Evolutionary conservation across 345 rosid genomes (phyloP), one percentile per base, ranked within the genome.

Genomic region (Aquilaria sinensis): DNA sequence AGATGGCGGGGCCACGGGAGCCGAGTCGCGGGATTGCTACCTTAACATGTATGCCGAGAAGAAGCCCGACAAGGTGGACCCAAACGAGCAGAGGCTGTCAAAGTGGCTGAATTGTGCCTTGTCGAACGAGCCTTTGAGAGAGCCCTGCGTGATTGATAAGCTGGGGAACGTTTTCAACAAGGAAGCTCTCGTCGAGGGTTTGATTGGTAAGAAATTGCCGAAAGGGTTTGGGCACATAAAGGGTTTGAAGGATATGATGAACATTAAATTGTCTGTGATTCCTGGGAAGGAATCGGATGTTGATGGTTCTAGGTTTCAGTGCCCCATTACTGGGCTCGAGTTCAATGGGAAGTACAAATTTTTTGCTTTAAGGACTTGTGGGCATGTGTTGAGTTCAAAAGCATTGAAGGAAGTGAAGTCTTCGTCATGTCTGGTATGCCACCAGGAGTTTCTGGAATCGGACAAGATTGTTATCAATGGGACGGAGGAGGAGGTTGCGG

Each of bases 1-100:
- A 15, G 99, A 94, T 77, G 99, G 99, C n/a, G 99, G 99, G 10
- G 93, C 97, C 3, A 94, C 99, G 0, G 97, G 97, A 11, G 97
- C 97, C 0, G 96, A 87, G 76, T 91, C 97, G 29, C 95, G 96
- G 2, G 96, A 94, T 72, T 94, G 97, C 67, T 94, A 94, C 60
- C 96, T 94, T 63, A 94, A 94, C 53, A 91, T 88, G 97, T 91
- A 94, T 72, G 99, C 97, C 0, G 97, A 77, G 69, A 88, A 80
- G 72, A 91, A 88, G 77, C 99, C 96, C 6, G 97, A 94, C 53
- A 91, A 89, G 70, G 86, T 85, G 31, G 96, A 94, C 66, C 97
- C 92, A 1, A 84, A 94, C 57, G 99, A 94, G 77, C 93, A 88
- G 77, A 78, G 96, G 63, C 84, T 94, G 12, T 92, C 96, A 0